Evolutionary conservation across 331 rosid species (phyloP).

Genomic region (Arachis monticola): DNA sequence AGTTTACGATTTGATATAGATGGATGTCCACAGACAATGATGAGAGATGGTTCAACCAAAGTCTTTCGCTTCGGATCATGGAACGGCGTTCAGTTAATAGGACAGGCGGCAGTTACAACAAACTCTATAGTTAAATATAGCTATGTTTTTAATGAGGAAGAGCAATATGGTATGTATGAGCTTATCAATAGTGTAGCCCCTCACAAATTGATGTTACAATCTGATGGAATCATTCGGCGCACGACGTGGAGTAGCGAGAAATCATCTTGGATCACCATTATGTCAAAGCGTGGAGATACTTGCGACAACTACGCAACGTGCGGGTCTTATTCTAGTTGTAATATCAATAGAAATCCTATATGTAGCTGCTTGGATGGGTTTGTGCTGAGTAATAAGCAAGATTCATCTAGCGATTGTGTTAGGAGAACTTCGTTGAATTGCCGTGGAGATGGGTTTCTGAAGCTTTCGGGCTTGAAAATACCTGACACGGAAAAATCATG

Average conservation of each 20-base stretch:
- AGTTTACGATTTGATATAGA: constrained; percentile 18
- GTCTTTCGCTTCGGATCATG: constrained; percentile 37
- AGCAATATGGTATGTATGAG: constrained; percentile 3
- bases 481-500: not conserved
- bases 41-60: not conserved
- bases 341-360: not conserved
- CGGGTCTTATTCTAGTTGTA: constrained; percentile 13
- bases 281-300: not conserved
- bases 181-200: not conserved
- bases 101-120: constrained; percentile 2
- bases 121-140: not conserved
- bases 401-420: constrained; percentile 21
- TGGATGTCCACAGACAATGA: constrained; percentile 13
- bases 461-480: not conserved
- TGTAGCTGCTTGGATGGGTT: constrained; percentile 33
- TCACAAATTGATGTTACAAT: not conserved
- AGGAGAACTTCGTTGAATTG: constrained; percentile 34
- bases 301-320: constrained; percentile 9
- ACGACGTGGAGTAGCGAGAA: not conserved
- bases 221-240: not conserved
- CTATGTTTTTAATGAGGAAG: constrained; percentile 13
- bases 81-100: constrained; percentile 41
- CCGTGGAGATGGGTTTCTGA: constrained; percentile 29
- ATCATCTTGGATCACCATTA: not conserved
- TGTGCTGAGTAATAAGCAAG: not conserved